Percentiles rank a stretch among this genome's conserved stretches.
Conservation (phyloP, 2,329 filamentous ascomycete species). For the Monosporascus sp. region DNA sequence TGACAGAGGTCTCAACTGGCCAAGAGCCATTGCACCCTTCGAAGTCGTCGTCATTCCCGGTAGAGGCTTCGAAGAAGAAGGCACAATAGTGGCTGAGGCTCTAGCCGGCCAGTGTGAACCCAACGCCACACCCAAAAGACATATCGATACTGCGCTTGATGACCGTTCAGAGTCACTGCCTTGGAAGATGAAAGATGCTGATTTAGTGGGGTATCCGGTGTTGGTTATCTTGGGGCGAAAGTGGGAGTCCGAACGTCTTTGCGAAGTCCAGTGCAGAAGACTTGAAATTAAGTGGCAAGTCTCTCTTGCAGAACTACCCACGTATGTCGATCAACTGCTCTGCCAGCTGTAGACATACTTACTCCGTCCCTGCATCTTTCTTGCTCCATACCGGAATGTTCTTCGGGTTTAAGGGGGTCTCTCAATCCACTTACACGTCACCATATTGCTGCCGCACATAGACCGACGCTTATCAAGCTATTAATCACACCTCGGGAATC, state of each 20-base stretch:
- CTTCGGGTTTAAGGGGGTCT: too few species aligned
- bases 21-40: slow-evolving; percentile 78
- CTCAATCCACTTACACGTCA: too few species aligned
- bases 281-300: slow-evolving; percentile 60
- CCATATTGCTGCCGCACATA: too few species aligned
- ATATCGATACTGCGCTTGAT: slow-evolving; percentile 66
- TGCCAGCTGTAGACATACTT: slow-evolving; percentile 39
- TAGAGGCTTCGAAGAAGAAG: slow-evolving; percentile 41
- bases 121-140: not conserved
- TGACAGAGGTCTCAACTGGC: slow-evolving; percentile 77
- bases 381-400: too few species aligned
- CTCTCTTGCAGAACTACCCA: slow-evolving; percentile 41
- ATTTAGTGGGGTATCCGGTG: slow-evolving; percentile 82
- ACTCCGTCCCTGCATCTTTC: too few species aligned
- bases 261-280: slow-evolving; percentile 76
- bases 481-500: too few species aligned
- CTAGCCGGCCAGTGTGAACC: slow-evolving; percentile 32
- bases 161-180: slow-evolving; percentile 64
- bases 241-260: slow-evolving; percentile 54
- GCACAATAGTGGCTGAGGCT: slow-evolving; percentile 58
- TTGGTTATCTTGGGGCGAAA: slow-evolving; percentile 71
- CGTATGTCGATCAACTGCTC: slow-evolving; percentile 43
- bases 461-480: too few species aligned
- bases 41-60: slow-evolving; percentile 64
- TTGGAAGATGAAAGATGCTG: slow-evolving; percentile 89